phyloP scores from a whole-genome alignment of 208 protist species.

The Leishmania turanica region DNA sequence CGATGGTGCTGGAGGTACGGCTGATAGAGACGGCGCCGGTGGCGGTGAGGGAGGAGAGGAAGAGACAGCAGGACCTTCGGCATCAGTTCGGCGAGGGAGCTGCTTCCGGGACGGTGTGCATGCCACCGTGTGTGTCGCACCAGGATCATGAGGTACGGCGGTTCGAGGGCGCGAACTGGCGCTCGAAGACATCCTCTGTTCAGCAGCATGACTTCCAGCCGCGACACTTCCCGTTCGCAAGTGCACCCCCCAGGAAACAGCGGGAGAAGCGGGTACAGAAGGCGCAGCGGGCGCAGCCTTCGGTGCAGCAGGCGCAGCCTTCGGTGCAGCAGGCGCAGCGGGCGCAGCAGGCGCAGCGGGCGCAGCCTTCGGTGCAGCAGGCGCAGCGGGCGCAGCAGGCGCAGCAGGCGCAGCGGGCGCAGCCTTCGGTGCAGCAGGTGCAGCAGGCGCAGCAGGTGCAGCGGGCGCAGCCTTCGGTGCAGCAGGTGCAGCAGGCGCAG shows the following conservation, averaged over 20 bases:
- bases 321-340: neutral
- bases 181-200: too few species aligned
- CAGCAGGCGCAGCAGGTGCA: neutral
- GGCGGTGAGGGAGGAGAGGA: neutral
- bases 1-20: slow-evolving; percentile 3
- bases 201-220: neutral
- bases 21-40: slow-evolving; percentile 8
- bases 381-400: slow-evolving; percentile 2
- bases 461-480: neutral
- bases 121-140: neutral
- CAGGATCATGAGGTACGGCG: neutral
- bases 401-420: neutral
- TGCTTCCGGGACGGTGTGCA: neutral
- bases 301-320: neutral
- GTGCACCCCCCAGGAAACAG: neutral
- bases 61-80: neutral
- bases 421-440: neutral
- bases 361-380: neutral
- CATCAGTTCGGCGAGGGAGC: neutral
- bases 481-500: neutral
- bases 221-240: neutral
- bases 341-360: neutral
- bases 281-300: neutral
- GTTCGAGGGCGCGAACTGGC: too few species aligned
- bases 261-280: neutral